Percentiles rank a stretch among this genome's conserved stretches.
These are phyloP conservation scores for Saccharomycopsis fibuligera DNA, from an alignment of 805 yeast genomes.

Conservation along the genomic window DNA sequence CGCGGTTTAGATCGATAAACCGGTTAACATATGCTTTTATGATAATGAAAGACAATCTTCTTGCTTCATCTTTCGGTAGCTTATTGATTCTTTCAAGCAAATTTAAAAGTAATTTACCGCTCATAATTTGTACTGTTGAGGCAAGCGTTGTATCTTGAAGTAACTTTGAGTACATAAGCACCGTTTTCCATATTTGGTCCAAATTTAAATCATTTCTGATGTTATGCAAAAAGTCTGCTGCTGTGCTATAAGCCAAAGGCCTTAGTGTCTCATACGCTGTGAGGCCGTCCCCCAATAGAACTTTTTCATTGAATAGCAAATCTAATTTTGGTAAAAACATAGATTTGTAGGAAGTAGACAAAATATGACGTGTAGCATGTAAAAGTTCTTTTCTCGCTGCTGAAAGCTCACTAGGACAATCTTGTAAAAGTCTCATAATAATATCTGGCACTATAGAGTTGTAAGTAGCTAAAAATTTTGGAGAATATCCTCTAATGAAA, in stretches of 20 bases:
- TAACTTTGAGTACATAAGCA: constrained; percentile 71
- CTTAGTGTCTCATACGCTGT: constrained; percentile 85
- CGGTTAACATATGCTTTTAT: constrained; percentile 84
- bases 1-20: constrained; percentile 67
- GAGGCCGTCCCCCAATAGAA: constrained; percentile 86
- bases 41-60: constrained; percentile 79
- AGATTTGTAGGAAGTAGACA: constrained; percentile 79
- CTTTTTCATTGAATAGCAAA: constrained; percentile 75
- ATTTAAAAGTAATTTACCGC: constrained; percentile 83
- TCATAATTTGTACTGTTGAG: constrained; percentile 90
- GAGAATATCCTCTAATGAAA: constrained; percentile 71
- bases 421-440: constrained; percentile 78
- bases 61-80: constrained; percentile 70
- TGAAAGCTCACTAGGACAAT: constrained; percentile 90
- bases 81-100: constrained; percentile 84
- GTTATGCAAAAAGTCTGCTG: constrained; percentile 92
- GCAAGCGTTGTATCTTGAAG: constrained; percentile 78
- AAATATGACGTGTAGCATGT: constrained; percentile 89
- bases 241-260: constrained; percentile 90
- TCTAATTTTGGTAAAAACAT: constrained; percentile 83
- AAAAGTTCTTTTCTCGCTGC: constrained; percentile 87
- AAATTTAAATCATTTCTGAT: constrained; percentile 79
- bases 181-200: constrained; percentile 81
- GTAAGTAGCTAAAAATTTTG: constrained; percentile 32
- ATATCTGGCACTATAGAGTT: constrained; percentile 78